Base-by-base conservation (phyloP, 2,329 filamentous ascomycete species). In the Colletotrichum theobromicola region DNA sequence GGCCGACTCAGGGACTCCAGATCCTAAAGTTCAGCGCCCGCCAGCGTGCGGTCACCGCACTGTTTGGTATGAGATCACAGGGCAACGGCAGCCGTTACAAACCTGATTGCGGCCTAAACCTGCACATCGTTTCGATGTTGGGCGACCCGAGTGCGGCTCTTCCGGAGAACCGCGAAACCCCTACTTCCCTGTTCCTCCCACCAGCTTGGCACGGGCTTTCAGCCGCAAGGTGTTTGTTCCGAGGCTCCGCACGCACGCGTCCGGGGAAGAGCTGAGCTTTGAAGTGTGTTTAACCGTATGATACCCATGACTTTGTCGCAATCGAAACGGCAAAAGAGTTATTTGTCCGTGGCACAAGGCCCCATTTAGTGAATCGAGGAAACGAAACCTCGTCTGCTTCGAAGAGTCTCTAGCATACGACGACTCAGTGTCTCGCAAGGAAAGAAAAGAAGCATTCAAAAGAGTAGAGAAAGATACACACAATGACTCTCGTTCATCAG, bases 121-220 rank as follows among this genome's bases (percentile, higher is more conserved):
- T 55, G 28, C 34, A 21, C 50, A 28, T 26, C 28, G 58, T 67
- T 61, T 58, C 21, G 70, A 63, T 28, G 18, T 46, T 24, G 6
- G 42, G 63, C 32, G 26, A 64, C 21, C 68, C 63, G 68, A 72
- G 50, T 58, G 68, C 57, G 62, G 72, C 62, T 72, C 72, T 72
- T 72, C 46, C 21, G 26, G 37, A 24, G 30, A 62, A 24, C 13
- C 16, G n/a, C 53, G 8, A 32, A 30, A n/a, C 28, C 62, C 62
- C 37, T 65, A 30, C 35, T 32, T 53, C 35, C 68, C 63, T 65
- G 30, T 35, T 34, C 32, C 13, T 50, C n/a, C 42, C n/a, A 50
- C n/a, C 26, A 67, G 68, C 57, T 57, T 34, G 67, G 62, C 69
- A 72, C 63, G 57, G 55, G 58, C 72, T 42, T 70, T 63, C 68